Conservation (phyloP, 75 land plant species). For the Cupressus sempervirens region DNA sequence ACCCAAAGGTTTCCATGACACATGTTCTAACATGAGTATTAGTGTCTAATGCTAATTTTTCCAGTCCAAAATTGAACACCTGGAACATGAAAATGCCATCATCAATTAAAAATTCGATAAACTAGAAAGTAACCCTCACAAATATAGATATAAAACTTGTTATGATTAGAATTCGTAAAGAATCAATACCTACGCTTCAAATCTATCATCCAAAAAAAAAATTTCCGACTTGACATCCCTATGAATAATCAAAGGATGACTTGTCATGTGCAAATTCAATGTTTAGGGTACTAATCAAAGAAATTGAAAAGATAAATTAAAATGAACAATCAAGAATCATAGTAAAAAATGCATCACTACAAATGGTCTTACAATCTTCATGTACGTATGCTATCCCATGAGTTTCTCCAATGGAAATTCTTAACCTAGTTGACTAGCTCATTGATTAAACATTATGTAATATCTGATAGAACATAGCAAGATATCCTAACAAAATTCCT, state of each 20-base stretch:
- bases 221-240: slow-evolving; percentile 69
- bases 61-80: slow-evolving; percentile 86
- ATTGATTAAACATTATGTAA: too few species aligned
- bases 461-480: too few species aligned
- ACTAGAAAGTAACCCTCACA: not conserved
- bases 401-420: slow-evolving; percentile 31
- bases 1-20: slow-evolving; percentile 89
- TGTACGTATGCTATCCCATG: slow-evolving; percentile 34
- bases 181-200: slow-evolving; percentile 53
- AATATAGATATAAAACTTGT: not conserved
- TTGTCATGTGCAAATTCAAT: slow-evolving; percentile 19
- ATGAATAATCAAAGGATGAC: slow-evolving; percentile 73
- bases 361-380: slow-evolving; percentile 29
- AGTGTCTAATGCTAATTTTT: slow-evolving; percentile 50
- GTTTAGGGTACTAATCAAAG: not conserved
- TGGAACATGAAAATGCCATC: slow-evolving; percentile 14
- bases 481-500: too few species aligned
- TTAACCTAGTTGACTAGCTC: slow-evolving; percentile 33
- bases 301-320: not conserved
- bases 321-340: not conserved
- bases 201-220: slow-evolving; percentile 47
- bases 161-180: not conserved
- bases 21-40: slow-evolving; percentile 72
- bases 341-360: not conserved
- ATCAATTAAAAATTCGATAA: not conserved